Evolutionary conservation across 179 eudicot genomes (phyloP).

Genomic region (Pouteria campechiana): DNA sequence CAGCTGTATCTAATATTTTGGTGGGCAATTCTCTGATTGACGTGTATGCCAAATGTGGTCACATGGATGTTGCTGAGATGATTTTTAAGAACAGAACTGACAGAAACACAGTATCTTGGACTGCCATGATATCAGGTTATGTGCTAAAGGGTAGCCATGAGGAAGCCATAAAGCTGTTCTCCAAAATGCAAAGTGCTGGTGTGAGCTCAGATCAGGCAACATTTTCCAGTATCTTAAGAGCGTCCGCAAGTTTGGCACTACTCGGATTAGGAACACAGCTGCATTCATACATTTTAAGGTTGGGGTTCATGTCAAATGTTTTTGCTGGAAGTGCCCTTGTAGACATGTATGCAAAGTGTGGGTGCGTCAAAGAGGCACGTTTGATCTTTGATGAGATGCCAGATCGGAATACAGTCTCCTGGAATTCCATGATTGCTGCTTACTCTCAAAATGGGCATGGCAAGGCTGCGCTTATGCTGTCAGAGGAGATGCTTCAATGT

Average conservation of each 20-base stretch:
- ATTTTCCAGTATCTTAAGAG: constrained; percentile 59
- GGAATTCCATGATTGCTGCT: constrained; percentile 89
- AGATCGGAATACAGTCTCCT: constrained; percentile 50
- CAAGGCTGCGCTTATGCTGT: constrained; percentile 39
- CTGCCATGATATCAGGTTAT: constrained; percentile 65
- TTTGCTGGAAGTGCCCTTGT: constrained; percentile 67
- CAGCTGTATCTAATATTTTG: constrained; percentile 31
- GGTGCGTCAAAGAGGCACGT: constrained; percentile 47
- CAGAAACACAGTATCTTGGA: constrained; percentile 62
- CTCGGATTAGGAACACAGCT: constrained; percentile 60
- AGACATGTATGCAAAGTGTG: constrained; percentile 93
- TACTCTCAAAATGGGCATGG: constrained; percentile 84
- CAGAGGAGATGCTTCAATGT: constrained; percentile 41
- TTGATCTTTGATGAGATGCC: constrained; percentile 60
- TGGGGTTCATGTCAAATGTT: constrained; percentile 52
- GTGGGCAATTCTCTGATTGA: constrained; percentile 67
- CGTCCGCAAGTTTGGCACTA: constrained; percentile 58
- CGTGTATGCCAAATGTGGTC: constrained; percentile 80
- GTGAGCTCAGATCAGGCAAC: constrained; percentile 66
- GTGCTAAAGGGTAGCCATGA: constrained; percentile 54
- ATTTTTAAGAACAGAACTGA: constrained; percentile 32
- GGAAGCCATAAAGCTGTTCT: constrained; percentile 45
- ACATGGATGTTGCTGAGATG: constrained; percentile 45
- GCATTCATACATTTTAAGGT: constrained; percentile 37
- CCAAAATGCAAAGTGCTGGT: constrained; percentile 35